phyloP scores from a whole-genome alignment of 2,329 filamentous ascomycete species.

The Neoscytalidium dimidiatum region DNA sequence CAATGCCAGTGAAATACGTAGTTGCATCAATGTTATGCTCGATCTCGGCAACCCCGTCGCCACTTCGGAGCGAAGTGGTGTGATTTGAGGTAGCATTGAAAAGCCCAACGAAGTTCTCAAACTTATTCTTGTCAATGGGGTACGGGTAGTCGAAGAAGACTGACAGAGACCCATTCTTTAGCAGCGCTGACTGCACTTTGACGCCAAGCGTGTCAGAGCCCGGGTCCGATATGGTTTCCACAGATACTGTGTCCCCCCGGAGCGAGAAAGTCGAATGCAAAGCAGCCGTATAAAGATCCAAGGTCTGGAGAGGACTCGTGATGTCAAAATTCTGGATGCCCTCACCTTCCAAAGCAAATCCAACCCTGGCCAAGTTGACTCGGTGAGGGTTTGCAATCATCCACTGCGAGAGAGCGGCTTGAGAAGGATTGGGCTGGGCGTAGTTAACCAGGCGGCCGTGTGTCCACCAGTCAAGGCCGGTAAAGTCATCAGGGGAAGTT shows the following conservation, averaged over 20 bases:
- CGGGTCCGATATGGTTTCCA: constrained; percentile 50
- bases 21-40: constrained; percentile 47
- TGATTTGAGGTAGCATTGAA: constrained; percentile 52
- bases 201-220: constrained; percentile 51
- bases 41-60: constrained; percentile 39
- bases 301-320: constrained; percentile 33
- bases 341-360: constrained; percentile 45
- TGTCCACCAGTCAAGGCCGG: constrained; percentile 47
- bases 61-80: constrained; percentile 39
- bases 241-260: constrained; percentile 40
- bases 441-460: constrained; percentile 48
- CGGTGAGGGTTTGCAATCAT: constrained; percentile 57
- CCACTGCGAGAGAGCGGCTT: constrained; percentile 53
- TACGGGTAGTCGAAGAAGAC: constrained; percentile 58
- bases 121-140: constrained; percentile 51
- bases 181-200: constrained; percentile 44
- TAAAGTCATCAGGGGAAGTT: constrained; percentile 40
- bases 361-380: constrained; percentile 52
- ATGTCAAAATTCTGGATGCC: constrained; percentile 9
- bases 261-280: constrained; percentile 49
- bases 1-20: constrained; percentile 44
- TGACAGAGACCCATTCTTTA: constrained; percentile 42
- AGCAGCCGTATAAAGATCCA: constrained; percentile 53
- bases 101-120: constrained; percentile 56
- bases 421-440: constrained; percentile 43